phyloP scores from a whole-genome alignment of 2,329 filamentous ascomycete genomes.

The Alternaria novae-zelandiae region DNA sequence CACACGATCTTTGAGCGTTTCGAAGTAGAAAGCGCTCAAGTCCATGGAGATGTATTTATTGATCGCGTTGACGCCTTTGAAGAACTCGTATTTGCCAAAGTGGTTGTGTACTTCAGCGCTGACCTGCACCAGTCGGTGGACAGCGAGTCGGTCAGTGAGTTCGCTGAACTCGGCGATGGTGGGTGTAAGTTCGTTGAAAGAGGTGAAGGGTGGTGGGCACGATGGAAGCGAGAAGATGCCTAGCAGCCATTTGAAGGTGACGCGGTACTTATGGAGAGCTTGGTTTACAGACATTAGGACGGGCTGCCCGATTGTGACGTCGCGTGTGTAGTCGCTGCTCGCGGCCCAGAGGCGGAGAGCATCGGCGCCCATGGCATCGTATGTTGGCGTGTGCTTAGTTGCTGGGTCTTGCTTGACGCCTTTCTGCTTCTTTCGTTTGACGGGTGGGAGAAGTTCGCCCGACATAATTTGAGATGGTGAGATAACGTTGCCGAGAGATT shows the following conservation, averaged over 20 bases:
- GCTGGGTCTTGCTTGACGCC: constrained; percentile 35
- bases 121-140: constrained; percentile 73
- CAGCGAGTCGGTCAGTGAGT: constrained; percentile 67
- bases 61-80: constrained; percentile 74
- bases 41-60: constrained; percentile 84
- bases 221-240: constrained; percentile 63
- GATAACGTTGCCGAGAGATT: constrained; percentile 90
- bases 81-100: constrained; percentile 79
- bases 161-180: constrained; percentile 11
- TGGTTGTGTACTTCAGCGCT: constrained; percentile 69
- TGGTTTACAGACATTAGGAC: constrained; percentile 79
- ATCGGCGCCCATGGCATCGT: constrained; percentile 82
- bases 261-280: constrained; percentile 82
- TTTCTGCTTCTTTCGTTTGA: constrained; percentile 68
- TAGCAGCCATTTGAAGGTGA: constrained; percentile 88
- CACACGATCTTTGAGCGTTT: constrained; percentile 87
- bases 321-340: constrained; percentile 87
- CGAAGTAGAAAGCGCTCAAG: constrained; percentile 92
- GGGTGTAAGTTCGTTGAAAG: constrained; percentile 26
- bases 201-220: constrained; percentile 36
- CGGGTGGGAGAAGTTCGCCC: constrained; percentile 74
- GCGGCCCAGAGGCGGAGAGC: constrained; percentile 90
- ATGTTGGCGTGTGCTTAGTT: constrained; percentile 49
- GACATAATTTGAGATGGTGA: constrained; percentile 83
- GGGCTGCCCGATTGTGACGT: constrained; percentile 80